A percentile compares a stretch with the other conserved stretches of the same genome.
These are phyloP conservation scores for Lotus japonicus DNA, from an alignment of 306 rosid genomes.

Conservation along the genomic window DNA sequence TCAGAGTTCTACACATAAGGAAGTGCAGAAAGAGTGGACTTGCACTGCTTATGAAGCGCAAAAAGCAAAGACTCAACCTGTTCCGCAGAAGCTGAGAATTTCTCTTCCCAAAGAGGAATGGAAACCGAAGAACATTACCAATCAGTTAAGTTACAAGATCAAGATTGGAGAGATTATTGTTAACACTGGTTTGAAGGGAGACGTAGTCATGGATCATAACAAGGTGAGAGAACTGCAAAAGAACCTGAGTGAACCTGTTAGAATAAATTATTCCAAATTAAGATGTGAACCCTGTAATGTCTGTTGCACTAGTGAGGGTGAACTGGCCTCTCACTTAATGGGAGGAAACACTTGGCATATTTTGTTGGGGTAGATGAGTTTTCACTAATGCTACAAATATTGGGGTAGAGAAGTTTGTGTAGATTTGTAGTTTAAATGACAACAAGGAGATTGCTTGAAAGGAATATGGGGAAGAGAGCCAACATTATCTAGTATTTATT, in stretches of 20 bases:
- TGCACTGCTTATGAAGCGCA: constrained; percentile 24
- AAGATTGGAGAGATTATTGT: not conserved
- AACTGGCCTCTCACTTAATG: constrained; percentile 21
- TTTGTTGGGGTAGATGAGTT: not conserved
- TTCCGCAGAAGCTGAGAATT: not conserved
- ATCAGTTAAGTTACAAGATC: not conserved
- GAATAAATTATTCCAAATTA: not conserved
- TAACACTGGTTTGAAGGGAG: not conserved
- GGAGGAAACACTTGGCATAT: constrained; percentile 36
- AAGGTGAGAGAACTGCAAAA: constrained; percentile 1
- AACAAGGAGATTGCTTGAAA: not conserved
- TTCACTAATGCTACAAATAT: not conserved
- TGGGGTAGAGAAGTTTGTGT: not conserved
- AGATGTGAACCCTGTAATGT: constrained; percentile 32
- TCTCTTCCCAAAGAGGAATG: not conserved
- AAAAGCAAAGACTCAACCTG: constrained; percentile 11
- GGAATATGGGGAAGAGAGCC: not conserved
- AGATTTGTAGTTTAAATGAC: not conserved
- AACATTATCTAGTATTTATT: no score
- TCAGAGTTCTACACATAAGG: not conserved
- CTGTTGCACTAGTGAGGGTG: not conserved
- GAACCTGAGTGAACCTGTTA: not conserved
- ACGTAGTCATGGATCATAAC: not conserved
- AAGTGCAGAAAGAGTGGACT: constrained; percentile 39
- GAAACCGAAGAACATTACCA: not conserved